Percentiles rank a stretch among this genome's conserved stretches.
Conservation (phyloP, 768 basidiomycete genomes). For the Chalciporus chontae region DNA sequence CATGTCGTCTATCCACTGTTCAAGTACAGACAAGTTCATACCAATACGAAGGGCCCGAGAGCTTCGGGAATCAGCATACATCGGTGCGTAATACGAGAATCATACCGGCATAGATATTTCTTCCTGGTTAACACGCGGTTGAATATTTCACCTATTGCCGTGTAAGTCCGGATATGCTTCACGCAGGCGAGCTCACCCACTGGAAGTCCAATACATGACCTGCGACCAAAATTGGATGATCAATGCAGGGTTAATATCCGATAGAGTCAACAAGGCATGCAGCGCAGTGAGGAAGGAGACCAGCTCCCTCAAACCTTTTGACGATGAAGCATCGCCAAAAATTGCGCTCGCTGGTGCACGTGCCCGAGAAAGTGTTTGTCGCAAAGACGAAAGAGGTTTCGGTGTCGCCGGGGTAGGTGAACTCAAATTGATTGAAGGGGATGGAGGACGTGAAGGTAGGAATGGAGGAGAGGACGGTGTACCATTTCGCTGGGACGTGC, state of each 20-base stretch:
- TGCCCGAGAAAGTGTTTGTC: slow-evolving; percentile 57
- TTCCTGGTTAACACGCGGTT: slow-evolving; percentile 86
- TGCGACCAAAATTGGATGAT: slow-evolving; percentile 94
- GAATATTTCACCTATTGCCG: slow-evolving; percentile 68
- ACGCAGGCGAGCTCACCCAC: slow-evolving; percentile 45
- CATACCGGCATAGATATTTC: slow-evolving; percentile 88
- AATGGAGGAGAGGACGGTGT: slow-evolving; percentile 49
- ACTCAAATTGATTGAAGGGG: slow-evolving; percentile 47
- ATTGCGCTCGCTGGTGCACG: slow-evolving; percentile 50
- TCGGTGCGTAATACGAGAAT: neutral
- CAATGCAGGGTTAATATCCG: slow-evolving; percentile 87
- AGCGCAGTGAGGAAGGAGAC: slow-evolving; percentile 82
- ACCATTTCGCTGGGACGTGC: slow-evolving; percentile 32
- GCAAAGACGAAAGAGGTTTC: slow-evolving; percentile 61
- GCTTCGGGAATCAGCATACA: slow-evolving; percentile 27
- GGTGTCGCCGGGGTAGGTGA: slow-evolving; percentile 44
- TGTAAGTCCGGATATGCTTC: slow-evolving; percentile 4
- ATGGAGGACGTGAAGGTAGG: slow-evolving; percentile 44
- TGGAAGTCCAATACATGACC: slow-evolving; percentile 97
- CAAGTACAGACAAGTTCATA: slow-evolving; percentile 79
- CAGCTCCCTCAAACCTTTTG: slow-evolving; percentile 51
- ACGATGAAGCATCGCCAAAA: slow-evolving; percentile 43
- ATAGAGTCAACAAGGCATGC: slow-evolving; percentile 76
- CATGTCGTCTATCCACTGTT: slow-evolving; percentile 88
- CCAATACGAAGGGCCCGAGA: slow-evolving; percentile 87